These are phyloP conservation scores for Xerocomellus intermedius DNA, from an alignment of 768 basidiomycete species.

Conservation along the genomic window DNA sequence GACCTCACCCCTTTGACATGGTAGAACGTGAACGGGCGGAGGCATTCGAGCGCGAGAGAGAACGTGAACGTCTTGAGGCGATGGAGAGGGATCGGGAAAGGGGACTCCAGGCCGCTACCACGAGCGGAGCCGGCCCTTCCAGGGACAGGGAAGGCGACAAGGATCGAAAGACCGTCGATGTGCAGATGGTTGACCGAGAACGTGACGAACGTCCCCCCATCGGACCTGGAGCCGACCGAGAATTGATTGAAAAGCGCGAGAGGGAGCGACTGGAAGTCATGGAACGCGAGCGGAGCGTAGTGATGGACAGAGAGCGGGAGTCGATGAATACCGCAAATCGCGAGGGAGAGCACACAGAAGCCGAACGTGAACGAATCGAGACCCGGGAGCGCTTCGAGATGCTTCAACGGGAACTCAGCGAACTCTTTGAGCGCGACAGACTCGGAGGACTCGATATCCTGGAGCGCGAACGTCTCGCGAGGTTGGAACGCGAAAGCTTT, in stretches of 20 bases:
- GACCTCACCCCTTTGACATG: slow-evolving; percentile 19
- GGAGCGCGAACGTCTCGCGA: slow-evolving; percentile 30
- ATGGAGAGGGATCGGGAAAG: slow-evolving; percentile 33
- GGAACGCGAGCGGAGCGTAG: slow-evolving; percentile 20
- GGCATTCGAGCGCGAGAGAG: slow-evolving; percentile 35
- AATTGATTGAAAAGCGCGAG: slow-evolving; percentile 25
- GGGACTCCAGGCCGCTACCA: slow-evolving; percentile 18
- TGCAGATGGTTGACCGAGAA: slow-evolving; percentile 18
- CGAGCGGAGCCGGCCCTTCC: slow-evolving; percentile 6
- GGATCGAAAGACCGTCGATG: slow-evolving; percentile 18
- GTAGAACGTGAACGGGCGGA: slow-evolving; percentile 29
- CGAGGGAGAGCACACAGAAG: slow-evolving; percentile 24
- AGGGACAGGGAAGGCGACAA: slow-evolving; percentile 27
- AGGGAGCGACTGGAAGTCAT: slow-evolving; percentile 26
- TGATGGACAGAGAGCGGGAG: slow-evolving; percentile 20
- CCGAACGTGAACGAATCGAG: slow-evolving; percentile 28
- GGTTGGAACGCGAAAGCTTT: slow-evolving; percentile 30
- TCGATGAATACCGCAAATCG: slow-evolving; percentile 10
- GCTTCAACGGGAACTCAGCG: slow-evolving; percentile 34
- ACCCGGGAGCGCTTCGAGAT: slow-evolving; percentile 28
- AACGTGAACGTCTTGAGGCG: slow-evolving; percentile 29
- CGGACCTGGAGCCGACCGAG: slow-evolving; percentile 23
- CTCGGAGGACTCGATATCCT: slow-evolving; percentile 26
- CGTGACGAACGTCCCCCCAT: slow-evolving; percentile 19
- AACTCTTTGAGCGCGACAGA: slow-evolving; percentile 32